A percentile compares a stretch with the other conserved stretches of the same genome.
Conservation (phyloP, 768 basidiomycete genomes). For the Rubroboletus satanas region DNA sequence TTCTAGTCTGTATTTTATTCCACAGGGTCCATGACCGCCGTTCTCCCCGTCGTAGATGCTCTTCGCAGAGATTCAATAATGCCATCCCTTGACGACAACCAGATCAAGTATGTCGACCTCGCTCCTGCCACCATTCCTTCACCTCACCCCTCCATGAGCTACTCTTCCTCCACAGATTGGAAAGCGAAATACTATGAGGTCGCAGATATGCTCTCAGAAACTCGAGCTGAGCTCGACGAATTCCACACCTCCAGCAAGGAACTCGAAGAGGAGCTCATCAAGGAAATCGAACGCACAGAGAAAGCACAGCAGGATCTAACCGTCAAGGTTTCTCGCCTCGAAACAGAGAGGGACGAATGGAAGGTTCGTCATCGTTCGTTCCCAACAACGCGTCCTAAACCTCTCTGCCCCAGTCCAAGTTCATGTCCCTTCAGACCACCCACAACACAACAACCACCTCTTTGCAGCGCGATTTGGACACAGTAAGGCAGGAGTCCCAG, state of each 20-base stretch:
- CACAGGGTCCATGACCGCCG: conserved; percentile 51
- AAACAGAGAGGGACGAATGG: conserved; percentile 85
- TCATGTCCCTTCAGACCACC: conserved; percentile 81
- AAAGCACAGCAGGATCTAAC: conserved; percentile 77
- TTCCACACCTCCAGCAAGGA: conserved; percentile 87
- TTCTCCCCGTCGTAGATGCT: conserved; percentile 57
- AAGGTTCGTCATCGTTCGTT: conserved; percentile 55
- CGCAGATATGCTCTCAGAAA: conserved; percentile 79
- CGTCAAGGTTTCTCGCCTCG: conserved; percentile 65
- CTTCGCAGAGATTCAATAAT: conserved; percentile 57
- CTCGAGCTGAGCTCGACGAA: conserved; percentile 80
- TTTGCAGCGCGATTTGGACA: conserved; percentile 88
- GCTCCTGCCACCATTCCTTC: conserved; percentile 13
- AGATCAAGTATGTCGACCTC: conserved; percentile 46
- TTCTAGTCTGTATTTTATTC: conserved; percentile 23
- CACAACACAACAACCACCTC: conserved; percentile 90
- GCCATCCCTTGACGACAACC: conserved; percentile 60
- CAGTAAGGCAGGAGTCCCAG: conserved; percentile 70
- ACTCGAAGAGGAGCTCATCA: conserved; percentile 89
- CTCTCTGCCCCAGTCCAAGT: conserved; percentile 55
- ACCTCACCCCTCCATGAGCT: conserved; percentile 38
- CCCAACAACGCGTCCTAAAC: not conserved
- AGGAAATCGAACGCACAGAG: conserved; percentile 84
- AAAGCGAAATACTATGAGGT: conserved; percentile 77
- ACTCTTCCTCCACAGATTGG: conserved; percentile 65